phyloP scores from a whole-genome alignment of 2,329 filamentous ascomycete species.

The Tolypocladium tropicale region DNA sequence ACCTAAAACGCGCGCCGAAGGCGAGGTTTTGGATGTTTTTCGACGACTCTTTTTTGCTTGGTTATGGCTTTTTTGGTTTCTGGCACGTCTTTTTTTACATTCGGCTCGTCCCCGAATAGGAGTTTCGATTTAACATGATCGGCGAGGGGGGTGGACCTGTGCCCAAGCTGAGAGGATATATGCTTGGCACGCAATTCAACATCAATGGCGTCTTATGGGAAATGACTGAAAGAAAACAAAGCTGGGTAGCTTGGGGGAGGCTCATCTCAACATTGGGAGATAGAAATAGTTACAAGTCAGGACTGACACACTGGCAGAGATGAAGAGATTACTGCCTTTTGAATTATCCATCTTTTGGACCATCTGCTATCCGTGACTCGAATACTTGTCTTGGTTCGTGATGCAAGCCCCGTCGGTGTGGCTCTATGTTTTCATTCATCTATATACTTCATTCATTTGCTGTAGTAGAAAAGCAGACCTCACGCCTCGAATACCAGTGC shows the following conservation, averaged over 20 bases:
- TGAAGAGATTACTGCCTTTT: background rate
- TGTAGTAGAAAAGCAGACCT: background rate
- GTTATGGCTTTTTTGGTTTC: background rate
- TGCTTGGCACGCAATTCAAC: conserved; percentile 9
- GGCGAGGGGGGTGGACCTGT: background rate
- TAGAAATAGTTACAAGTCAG: background rate
- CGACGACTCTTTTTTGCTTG: background rate
- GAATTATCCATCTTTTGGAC: background rate
- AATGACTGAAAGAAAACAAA: background rate
- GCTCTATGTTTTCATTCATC: no score
- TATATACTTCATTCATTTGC: background rate
- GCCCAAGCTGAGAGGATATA: background rate
- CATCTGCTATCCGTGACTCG: no score
- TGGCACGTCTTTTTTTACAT: no score
- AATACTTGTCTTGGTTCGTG: background rate
- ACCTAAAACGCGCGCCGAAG: background rate
- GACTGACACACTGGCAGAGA: background rate
- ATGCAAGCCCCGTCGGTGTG: background rate
- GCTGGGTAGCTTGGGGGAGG: background rate
- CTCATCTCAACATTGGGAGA: conserved; percentile 12
- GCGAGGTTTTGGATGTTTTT: no score
- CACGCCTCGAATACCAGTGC: conserved; percentile 56
- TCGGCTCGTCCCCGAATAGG: no score
- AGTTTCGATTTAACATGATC: conserved; percentile 1
- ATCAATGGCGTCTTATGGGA: conserved; percentile 7